Evolutionary conservation across 108 stramenopile genomes (phyloP).

Genomic region (Pseudonitzschia multistriata): DNA sequence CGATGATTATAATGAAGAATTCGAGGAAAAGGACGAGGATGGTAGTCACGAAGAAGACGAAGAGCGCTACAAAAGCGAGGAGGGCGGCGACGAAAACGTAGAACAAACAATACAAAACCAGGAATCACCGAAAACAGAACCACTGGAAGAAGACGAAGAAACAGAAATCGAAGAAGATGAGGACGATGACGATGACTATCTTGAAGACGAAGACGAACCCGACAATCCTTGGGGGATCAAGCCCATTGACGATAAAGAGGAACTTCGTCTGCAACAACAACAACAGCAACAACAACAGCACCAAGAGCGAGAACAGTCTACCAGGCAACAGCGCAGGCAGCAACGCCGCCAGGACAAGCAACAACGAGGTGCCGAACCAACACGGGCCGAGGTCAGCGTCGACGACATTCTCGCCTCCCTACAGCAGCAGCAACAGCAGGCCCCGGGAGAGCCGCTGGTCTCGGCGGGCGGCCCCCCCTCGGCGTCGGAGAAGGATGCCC

Average conservation of each 20-base stretch:
- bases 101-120: not conserved
- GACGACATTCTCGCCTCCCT: conserved; percentile 29
- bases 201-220: not conserved
- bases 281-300: not conserved
- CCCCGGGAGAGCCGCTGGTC: not conserved
- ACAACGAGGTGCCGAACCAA: not conserved
- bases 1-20: not conserved
- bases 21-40: not conserved
- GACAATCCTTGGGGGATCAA: conserved; percentile 14
- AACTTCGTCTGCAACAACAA: not conserved
- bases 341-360: not conserved
- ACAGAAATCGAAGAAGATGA: conserved; percentile 15
- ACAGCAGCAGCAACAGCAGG: conserved; percentile 8
- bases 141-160: not conserved
- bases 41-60: not conserved
- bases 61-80: not conserved
- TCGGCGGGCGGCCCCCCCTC: too few species aligned
- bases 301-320: not conserved
- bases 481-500: too few species aligned
- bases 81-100: not conserved
- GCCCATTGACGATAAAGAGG: not conserved
- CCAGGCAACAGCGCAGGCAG: not conserved
- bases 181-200: not conserved
- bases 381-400: conserved; percentile 13
- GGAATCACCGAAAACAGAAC: too few species aligned